Conservation (phyloP, 768 basidiomycete species). For the Lactifluus pinguis region DNA sequence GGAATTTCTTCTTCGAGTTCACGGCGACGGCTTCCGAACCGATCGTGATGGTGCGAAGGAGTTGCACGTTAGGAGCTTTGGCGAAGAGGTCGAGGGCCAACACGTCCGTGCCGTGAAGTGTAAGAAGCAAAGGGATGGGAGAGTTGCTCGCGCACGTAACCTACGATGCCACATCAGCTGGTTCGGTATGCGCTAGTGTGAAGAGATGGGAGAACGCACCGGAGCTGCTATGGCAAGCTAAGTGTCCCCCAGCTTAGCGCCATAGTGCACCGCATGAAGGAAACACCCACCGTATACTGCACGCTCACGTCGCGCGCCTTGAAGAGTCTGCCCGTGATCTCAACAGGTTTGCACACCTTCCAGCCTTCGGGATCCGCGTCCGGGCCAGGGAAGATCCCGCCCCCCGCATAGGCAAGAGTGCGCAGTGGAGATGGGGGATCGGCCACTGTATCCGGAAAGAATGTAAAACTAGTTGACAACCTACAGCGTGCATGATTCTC, state of each 20-base stretch:
- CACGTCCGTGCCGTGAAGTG: constrained; percentile 34
- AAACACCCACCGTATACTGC: constrained; percentile 27
- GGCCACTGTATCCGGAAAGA: constrained; percentile 28
- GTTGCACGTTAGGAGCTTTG: constrained; percentile 32
- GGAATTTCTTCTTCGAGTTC: constrained; percentile 14
- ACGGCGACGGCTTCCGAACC: constrained; percentile 24
- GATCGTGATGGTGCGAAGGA: constrained; percentile 40
- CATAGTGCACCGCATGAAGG: background rate
- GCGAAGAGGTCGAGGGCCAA: constrained; percentile 45
- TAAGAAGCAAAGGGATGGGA: constrained; percentile 42
- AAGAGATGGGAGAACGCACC: constrained; percentile 23
- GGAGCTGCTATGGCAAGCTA: constrained; percentile 45
- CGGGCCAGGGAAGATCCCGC: constrained; percentile 28
- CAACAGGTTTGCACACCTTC: constrained; percentile 28
- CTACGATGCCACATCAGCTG: constrained; percentile 23
- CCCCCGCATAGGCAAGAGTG: constrained; percentile 30
- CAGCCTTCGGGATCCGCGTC: constrained; percentile 35
- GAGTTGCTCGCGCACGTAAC: constrained; percentile 43
- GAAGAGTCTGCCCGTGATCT: constrained; percentile 30
- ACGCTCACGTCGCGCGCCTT: constrained; percentile 25
- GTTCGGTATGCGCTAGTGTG: background rate
- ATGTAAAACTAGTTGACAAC: constrained; percentile 27
- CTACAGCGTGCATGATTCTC: constrained; percentile 18
- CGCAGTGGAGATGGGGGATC: constrained; percentile 30
- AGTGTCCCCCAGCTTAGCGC: background rate